A percentile compares a stretch with the other conserved stretches of the same genome.
These are phyloP conservation scores for Beverwykella pulmonaria DNA, from an alignment of 495 filamentous ascomycete genomes.

Conservation along the genomic window DNA sequence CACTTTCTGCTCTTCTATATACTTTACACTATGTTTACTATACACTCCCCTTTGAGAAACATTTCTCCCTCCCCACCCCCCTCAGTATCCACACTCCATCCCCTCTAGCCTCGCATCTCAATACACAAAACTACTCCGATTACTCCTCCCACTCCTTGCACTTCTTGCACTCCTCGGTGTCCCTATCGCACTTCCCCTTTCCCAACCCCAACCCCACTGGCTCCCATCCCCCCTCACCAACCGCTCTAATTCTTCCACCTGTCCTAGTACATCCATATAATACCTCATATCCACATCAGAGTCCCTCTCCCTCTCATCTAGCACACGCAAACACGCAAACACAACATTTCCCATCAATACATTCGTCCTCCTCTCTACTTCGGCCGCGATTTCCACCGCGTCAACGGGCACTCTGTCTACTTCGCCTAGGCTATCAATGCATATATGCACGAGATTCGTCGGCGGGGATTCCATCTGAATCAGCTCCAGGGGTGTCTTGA, in stretches of 20 bases:
- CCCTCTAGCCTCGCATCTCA: not conserved
- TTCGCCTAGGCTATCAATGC: not conserved
- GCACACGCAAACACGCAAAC: constrained; percentile 18
- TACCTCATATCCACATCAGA: constrained; percentile 7
- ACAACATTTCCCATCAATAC: constrained; percentile 22
- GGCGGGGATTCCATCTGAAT: constrained; percentile 4
- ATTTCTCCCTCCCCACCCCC: not conserved
- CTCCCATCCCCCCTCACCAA: not conserved
- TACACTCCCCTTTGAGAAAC: no score
- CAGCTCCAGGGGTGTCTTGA: constrained; percentile 12
- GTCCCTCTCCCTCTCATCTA: constrained; percentile 17
- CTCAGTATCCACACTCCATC: not conserved
- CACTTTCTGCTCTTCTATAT: no score
- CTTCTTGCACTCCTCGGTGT: not conserved
- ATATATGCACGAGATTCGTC: not conserved
- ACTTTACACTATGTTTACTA: no score
- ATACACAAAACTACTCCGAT: not conserved
- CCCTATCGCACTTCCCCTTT: not conserved
- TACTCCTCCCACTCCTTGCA: not conserved
- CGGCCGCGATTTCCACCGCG: constrained; percentile 16
- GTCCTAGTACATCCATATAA: constrained; percentile 18
- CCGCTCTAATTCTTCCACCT: not conserved
- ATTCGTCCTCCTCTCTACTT: constrained; percentile 27
- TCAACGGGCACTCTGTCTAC: constrained; percentile 10
- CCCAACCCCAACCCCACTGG: not conserved